Evolutionary conservation across 495 filamentous ascomycete species (phyloP), one percentile per base, ranked within the genome.

Genomic region (Neurospora sublineolata): DNA sequence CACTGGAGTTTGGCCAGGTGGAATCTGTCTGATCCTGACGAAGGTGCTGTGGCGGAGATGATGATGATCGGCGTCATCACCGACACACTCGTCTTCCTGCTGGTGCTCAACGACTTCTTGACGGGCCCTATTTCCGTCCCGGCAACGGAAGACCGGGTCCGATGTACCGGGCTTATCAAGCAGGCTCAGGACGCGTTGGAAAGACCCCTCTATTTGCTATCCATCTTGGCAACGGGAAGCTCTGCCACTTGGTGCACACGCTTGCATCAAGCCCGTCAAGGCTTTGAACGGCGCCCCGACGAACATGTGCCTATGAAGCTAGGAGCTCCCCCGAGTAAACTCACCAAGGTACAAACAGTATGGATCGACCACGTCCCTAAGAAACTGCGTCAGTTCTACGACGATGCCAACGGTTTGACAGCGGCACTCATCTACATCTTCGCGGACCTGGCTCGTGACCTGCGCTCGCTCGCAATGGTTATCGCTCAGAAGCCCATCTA

Each of bases 111-210:
- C 38, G 70, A 75, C 36, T 75, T 75, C 14, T 36, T 73, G 39
- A 73, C 73, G 9, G 71, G 70, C 23, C 75, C 75, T 1, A 68
- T 78, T 42, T 70, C 68, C 11, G 39, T 78, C 14, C 46, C 74
- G 12, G 69, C 52, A 18, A 68, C 14, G 0, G 37, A 72, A 14
- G 73, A 72, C 27, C 38, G 67, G 36, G 27, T 71, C 3, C 12
- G 68, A 9, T 69, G 39, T 10, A 37, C 41, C 2, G 70, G 46
- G 1, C 37, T 69, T 11, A 30, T 76, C n/a, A 73, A 70, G 37
- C 30, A 68, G 3, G 69, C 60, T 3, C 76, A 78, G 41, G 70
- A 70, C 0, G 69, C 46, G 3, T 37, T 76, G 10, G 72, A 72
- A 23, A 40, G 39, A 11, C 75, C 73, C 1, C 37, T 76, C 5